Base-by-base conservation (phyloP, 345 rosid species). In the Sonneratia alba region DNA sequence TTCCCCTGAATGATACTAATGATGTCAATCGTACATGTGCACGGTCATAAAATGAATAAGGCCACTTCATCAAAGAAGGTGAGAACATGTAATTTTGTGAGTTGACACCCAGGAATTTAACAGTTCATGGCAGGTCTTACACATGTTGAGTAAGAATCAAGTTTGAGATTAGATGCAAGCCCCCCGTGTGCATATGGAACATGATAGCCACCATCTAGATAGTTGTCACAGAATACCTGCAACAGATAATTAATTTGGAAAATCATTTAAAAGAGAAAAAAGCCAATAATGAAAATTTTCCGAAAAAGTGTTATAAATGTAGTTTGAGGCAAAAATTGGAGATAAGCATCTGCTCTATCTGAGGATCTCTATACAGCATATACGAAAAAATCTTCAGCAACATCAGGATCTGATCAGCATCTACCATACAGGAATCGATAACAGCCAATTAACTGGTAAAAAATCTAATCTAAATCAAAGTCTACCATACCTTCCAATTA, bases 161-260 rank as follows among this genome's bases (percentile, higher is more conserved):
- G 90, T 62, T 85, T 64, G 36, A 94, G 94, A 45, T 92, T 91
- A 53, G 96, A 89, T 15, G 91, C 91, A 65, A 91, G 84, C 74
- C 85, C 90, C 84, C 88, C 87, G 79, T 91, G 98, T 18, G 97
- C 97, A 78, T 88, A 91, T 45, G 96, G 98, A 57, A 94, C 98
- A 79, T 94, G 97, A 81, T 94, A 94, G 27, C 97, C 98, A 72
- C 97, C 98, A 78, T 94, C 98, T 71, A 94, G 82, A 83, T 89
- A 94, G 85, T 94, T 94, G 79, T 94, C 98, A 74, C 96, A 91
- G 73, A 94, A 94, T n/a, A 91, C 98, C 97, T 94, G 81, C 63
- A 72, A 77, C 64, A 70, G 67, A 3, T 47, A 55, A 43, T 32
- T 19, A 59, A 48, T 16, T 10, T 15, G 18, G 53, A 48, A 11